Conservation (phyloP, 345 rosid genomes). For the Citrus maxima region DNA sequence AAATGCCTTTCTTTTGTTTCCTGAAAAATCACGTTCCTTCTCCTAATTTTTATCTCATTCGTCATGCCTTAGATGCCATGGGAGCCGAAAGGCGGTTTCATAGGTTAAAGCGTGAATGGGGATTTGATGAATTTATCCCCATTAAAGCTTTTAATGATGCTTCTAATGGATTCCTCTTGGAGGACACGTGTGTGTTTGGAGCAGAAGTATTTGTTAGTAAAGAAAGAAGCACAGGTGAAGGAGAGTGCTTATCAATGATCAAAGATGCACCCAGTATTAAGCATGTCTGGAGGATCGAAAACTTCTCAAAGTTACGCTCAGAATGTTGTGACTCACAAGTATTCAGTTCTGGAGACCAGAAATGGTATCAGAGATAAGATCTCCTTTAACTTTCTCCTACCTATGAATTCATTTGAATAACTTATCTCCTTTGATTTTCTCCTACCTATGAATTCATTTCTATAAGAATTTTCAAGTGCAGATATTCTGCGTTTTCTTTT, state of each 20-base stretch:
- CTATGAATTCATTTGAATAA: too few relatives aligned
- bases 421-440: background rate
- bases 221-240: slow-evolving; percentile 33
- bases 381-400: background rate
- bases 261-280: slow-evolving; percentile 19
- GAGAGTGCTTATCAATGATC: slow-evolving; percentile 32
- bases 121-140: slow-evolving; percentile 35
- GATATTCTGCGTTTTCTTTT: too few relatives aligned
- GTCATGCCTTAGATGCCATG: slow-evolving; percentile 24
- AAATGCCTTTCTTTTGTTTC: too few relatives aligned
- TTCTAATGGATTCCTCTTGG: slow-evolving; percentile 34
- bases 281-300: slow-evolving; percentile 35
- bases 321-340: slow-evolving; percentile 18
- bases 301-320: slow-evolving; percentile 23
- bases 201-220: slow-evolving; percentile 38
- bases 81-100: slow-evolving; percentile 37
- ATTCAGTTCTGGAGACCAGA: slow-evolving; percentile 27
- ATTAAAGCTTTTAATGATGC: slow-evolving; percentile 21
- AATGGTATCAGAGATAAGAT: slow-evolving; percentile 26
- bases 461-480: too few relatives aligned
- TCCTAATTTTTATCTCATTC: background rate
- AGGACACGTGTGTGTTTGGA: slow-evolving; percentile 40
- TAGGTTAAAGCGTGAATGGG: slow-evolving; percentile 34
- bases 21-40: too few relatives aligned
- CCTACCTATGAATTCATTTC: too few relatives aligned